These are phyloP conservation scores for Tricholoma hemisulphureum DNA, from an alignment of 768 basidiomycete genomes.

Conservation along the genomic window DNA sequence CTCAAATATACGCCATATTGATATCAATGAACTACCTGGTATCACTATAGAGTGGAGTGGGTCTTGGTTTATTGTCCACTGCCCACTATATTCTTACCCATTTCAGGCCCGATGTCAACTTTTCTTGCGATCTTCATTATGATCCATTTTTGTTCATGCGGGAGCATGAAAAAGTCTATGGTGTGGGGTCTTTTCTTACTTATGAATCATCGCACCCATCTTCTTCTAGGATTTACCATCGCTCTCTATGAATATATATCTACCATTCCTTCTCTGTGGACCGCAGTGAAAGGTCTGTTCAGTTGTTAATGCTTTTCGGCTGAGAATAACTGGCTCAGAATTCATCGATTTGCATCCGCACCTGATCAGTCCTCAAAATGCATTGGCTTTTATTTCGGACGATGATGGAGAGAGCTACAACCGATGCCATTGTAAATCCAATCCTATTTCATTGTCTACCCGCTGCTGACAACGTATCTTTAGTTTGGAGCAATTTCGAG, in stretches of 20 bases:
- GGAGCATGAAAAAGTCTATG: constrained; percentile 69
- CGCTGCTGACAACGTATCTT: not conserved
- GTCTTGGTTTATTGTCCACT: not conserved
- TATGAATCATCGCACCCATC: not conserved
- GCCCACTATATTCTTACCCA: constrained; percentile 17
- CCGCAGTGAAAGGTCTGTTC: constrained; percentile 55
- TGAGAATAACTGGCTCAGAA: not conserved
- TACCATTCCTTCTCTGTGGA: constrained; percentile 82
- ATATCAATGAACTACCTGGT: too few species aligned
- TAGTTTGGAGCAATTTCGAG: constrained; percentile 73
- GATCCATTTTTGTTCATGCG: constrained; percentile 78
- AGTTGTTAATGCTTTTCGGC: not conserved
- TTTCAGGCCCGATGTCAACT: constrained; percentile 65
- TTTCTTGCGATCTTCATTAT: constrained; percentile 66
- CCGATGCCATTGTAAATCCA: constrained; percentile 67
- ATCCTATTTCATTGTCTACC: constrained; percentile 34
- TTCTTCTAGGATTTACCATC: constrained; percentile 61
- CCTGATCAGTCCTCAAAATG: not conserved
- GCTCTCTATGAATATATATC: constrained; percentile 71
- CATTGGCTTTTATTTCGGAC: constrained; percentile 53
- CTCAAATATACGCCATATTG: constrained; percentile 6
- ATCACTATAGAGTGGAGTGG: too few species aligned
- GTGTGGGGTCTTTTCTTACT: constrained; percentile 25
- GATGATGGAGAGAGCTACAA: constrained; percentile 65
- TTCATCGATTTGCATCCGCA: not conserved